Evolutionary conservation across 2,329 filamentous ascomycete species (phyloP), one percentile per base, ranked within the genome.

Genomic region (Cladophialophora exuberans): DNA sequence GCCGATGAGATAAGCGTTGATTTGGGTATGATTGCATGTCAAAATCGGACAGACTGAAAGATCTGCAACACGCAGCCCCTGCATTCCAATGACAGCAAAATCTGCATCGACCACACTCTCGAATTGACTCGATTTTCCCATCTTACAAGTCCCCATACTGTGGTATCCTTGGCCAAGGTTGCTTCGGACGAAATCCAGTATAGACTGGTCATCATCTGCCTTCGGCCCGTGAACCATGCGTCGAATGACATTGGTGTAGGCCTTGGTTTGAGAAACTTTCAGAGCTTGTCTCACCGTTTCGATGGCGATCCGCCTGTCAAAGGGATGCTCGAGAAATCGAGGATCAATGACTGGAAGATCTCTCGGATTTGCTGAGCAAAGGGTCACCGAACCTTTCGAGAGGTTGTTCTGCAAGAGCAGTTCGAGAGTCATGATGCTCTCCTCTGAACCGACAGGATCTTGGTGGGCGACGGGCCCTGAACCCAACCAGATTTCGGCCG

Each of bases 121-220:
- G 0, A 54, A 47, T 3, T 78, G 74, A 1, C 65, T 72, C 0
- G 52, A 28, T 56, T 68, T 74, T 0, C 82, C 82, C 82, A 85
- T 85, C 64, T 77, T 79, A 7, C 74, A 75, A 0, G 82, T 86
- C 0, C 80, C 78, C 0, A 73, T 79, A 76, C 76, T 82, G 64
- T 80, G 81, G 77, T 75, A 84, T 53, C 70, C 79, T 2, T 75
- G 79, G 23, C 67, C 72, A n/a, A 74, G 69, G 26, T 68, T 76
- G 20, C 75, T 66, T 46, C 67, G 70, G 73, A 74, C 81, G 60
- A 75, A 71, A 17, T 72, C 71, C 13, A 36, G 31, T 2, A 54
- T 31, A 15, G 20, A 31, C 15, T 41, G 22, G 13, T 54, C 51
- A 23, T 45, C 41, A n/a, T 48, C 42, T 3, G 20, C 41, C 6